Evolutionary conservation across 257 asterid species (phyloP), one percentile per base, ranked within the genome.

Genomic region (Parsonsia alboflavescens): DNA sequence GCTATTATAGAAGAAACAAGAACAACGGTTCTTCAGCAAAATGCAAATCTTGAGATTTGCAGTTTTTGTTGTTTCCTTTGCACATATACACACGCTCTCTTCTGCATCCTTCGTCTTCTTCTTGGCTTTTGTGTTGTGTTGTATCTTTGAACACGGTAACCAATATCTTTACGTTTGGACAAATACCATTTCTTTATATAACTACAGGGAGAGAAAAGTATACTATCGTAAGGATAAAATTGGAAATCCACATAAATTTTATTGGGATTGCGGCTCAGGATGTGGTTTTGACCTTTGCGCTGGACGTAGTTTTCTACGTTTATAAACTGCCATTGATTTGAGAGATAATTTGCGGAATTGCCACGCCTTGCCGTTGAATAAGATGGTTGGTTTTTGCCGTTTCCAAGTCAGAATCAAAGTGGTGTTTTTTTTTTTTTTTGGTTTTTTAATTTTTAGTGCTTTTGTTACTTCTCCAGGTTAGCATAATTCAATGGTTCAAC

Each of bases 121-220:
- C 79, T 36, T 80, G 85, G 83, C 83, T 73, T 79, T 77, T 76
- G 80, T 75, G 63, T 74, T 70, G 71, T 52, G 39, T 33, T 33
- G 39, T 33, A 75, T 79, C 79, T 84, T 85, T 88, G 86, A 85
- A 86, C 89, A 81, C 90, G 88, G 79, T 83, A 82, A 78, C 87
- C 92, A 84, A 90, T 84, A 76, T 84, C 90, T 85, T 85, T 84
- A 86, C 89, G 91, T 72, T 84, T 83, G 74, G 74, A 74, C 75
- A 63, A 73, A 59, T 69, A 45, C 59, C 22, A 68, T 30, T 68
- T 17, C 50, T 42, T 41, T 50, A 59, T 33, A 17, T 53, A 36
- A 36, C 65, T 49, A 54, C 3, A 17, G 11, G 0, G 26, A 36
- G 21, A 36, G 46, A 21, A 61, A 6, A 26, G 36, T 28, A 6